Conservation (phyloP, 257 asterid genomes). For the Thymus quinquecostatus region DNA sequence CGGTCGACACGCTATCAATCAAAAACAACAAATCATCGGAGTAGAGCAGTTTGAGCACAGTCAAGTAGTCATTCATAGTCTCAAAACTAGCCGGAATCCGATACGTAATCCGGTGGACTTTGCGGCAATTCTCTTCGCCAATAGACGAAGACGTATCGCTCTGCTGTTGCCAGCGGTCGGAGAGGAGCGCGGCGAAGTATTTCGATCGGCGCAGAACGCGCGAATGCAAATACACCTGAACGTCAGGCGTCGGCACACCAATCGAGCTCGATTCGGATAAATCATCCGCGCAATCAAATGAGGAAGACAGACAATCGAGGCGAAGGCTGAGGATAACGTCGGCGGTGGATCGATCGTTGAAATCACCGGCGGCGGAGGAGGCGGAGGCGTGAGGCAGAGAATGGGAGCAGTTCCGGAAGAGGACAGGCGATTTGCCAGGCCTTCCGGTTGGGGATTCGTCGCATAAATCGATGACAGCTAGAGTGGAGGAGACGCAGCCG, state of each 20-base stretch:
- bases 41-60: constrained; percentile 65
- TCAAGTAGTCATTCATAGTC: constrained; percentile 43
- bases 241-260: constrained; percentile 35
- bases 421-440: constrained; percentile 35
- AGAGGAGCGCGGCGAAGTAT: constrained; percentile 61
- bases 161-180: constrained; percentile 68
- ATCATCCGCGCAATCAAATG: constrained; percentile 25
- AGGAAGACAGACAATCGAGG: constrained; percentile 36
- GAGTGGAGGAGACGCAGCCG: constrained; percentile 43
- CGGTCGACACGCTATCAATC: constrained; percentile 50
- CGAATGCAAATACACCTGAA: constrained; percentile 61
- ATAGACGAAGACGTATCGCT: background rate
- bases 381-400: background rate
- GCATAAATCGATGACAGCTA: constrained; percentile 36
- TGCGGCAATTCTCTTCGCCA: constrained; percentile 27
- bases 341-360: constrained; percentile 60
- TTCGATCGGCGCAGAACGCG: constrained; percentile 55
- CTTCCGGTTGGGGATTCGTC: constrained; percentile 41
- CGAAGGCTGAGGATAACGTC: constrained; percentile 65
- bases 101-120: constrained; percentile 42
- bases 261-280: constrained; percentile 36
- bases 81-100: constrained; percentile 46
- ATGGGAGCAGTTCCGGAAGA: constrained; percentile 39
- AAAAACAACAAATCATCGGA: constrained; percentile 48
- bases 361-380: constrained; percentile 28